phyloP scores from a whole-genome alignment of 2,329 filamentous ascomycete genomes.

The Bipolaris bicolor region DNA sequence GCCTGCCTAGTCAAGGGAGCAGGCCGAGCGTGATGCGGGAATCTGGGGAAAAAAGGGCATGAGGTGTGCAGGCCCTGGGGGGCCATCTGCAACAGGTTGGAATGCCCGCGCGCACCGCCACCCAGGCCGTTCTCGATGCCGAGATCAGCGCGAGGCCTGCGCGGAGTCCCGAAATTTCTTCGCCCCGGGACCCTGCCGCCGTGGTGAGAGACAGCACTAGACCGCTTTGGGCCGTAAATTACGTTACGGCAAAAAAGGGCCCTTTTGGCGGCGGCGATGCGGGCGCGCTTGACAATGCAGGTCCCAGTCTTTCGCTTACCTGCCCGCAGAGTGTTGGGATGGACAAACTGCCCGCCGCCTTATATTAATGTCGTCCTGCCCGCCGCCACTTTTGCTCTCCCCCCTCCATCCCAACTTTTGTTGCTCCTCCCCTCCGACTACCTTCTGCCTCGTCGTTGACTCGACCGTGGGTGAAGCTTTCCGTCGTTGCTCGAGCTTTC shows the following conservation, averaged over 20 bases:
- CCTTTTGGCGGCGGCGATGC: slow-evolving; percentile 13
- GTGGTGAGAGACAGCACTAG: slow-evolving; percentile 21
- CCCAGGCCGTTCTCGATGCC: slow-evolving; percentile 26
- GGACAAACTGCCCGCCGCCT: slow-evolving; percentile 17
- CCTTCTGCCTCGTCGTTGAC: slow-evolving; percentile 29
- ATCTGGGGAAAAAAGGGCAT: slow-evolving; percentile 30
- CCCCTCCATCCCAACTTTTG: slow-evolving; percentile 17
- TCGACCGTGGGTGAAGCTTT: slow-evolving; percentile 30
- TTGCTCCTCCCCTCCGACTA: slow-evolving; percentile 16
- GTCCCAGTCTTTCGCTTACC: slow-evolving; percentile 43
- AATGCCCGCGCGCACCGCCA: slow-evolving; percentile 24
- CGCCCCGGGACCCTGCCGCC: slow-evolving; percentile 27
- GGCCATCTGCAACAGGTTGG: neutral
- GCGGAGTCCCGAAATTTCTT: slow-evolving; percentile 38
- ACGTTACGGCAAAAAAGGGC: slow-evolving; percentile 24
- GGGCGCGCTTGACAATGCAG: slow-evolving; percentile 38
- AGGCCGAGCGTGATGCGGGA: slow-evolving; percentile 6
- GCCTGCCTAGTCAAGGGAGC: neutral
- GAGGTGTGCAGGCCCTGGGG: neutral
- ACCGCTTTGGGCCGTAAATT: slow-evolving; percentile 29
- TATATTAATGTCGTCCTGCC: slow-evolving; percentile 15
- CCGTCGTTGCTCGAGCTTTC: slow-evolving; percentile 25
- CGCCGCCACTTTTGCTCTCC: slow-evolving; percentile 13
- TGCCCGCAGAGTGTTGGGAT: slow-evolving; percentile 30
- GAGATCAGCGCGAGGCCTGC: slow-evolving; percentile 29